These are phyloP conservation scores for Cladosporium sp. DNA, from an alignment of 2,329 filamentous ascomycete genomes.

Conservation along the genomic window DNA sequence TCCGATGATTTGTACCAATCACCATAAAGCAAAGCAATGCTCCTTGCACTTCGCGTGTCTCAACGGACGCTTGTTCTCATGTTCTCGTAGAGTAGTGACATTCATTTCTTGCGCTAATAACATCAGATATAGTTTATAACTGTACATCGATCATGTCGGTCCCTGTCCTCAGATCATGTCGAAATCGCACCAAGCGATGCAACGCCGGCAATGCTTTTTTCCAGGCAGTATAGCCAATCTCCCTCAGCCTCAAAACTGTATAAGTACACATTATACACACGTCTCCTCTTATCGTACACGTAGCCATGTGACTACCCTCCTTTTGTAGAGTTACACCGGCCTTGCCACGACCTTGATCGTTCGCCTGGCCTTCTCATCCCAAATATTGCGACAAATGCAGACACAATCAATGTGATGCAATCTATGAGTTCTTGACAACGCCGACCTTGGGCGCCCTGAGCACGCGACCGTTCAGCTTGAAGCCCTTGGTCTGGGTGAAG, in stretches of 20 bases:
- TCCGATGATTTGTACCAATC: no score
- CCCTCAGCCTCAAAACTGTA: neutral
- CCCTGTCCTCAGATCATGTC: neutral
- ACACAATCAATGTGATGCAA: neutral
- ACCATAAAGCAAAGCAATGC: no score
- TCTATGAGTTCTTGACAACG: constrained; percentile 71
- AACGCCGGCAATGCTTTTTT: constrained; percentile 10
- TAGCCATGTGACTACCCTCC: neutral
- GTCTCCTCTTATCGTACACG: neutral
- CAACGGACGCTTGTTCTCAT: no score
- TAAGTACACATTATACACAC: neutral
- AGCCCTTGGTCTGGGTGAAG: constrained; percentile 91
- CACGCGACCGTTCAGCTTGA: constrained; percentile 84
- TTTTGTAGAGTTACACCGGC: neutral
- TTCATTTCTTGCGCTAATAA: constrained; percentile 9
- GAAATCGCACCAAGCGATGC: neutral
- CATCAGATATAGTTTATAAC: constrained; percentile 7
- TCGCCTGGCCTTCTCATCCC: neutral
- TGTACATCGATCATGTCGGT: constrained; percentile 4
- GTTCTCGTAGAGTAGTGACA: constrained; percentile 10
- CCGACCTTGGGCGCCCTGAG: constrained; percentile 92
- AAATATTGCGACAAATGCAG: neutral
- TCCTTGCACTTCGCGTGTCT: no score
- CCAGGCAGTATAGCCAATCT: neutral
- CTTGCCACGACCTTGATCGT: no score